A percentile compares a stretch with the other conserved stretches of the same genome.
Evolutionary conservation across 106 monocot species (phyloP).

Genomic region (Dendrobium huoshanense): DNA sequence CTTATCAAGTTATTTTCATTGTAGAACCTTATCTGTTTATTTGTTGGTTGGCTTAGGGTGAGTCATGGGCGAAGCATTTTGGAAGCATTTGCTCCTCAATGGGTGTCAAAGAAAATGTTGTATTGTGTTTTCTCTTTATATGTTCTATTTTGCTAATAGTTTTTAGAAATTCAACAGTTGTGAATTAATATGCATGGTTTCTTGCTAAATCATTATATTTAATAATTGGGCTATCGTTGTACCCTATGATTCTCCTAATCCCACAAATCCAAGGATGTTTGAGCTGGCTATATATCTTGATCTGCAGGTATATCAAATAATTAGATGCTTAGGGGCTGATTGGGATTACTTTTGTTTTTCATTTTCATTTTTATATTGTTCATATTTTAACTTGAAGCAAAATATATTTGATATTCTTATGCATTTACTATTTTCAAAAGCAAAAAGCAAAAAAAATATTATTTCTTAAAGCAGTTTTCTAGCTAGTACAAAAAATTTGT

Average conservation of each 20-base stretch:
- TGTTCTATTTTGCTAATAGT: not conserved
- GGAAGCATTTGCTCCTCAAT: constrained; percentile 59
- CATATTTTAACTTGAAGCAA: not conserved
- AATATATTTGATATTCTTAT: too few relatives aligned
- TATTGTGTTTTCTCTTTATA: not conserved
- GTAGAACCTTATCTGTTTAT: constrained; percentile 66
- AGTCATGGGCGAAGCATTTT: constrained; percentile 61
- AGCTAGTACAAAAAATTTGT: too few relatives aligned
- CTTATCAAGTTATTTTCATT: not conserved
- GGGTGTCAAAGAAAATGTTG: constrained; percentile 76
- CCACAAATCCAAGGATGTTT: constrained; percentile 54
- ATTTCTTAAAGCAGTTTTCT: too few relatives aligned
- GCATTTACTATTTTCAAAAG: too few relatives aligned
- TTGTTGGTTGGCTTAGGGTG: constrained; percentile 83
- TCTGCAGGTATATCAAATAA: constrained; percentile 43
- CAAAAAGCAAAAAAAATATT: too few relatives aligned
- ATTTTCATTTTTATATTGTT: not conserved
- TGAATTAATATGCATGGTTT: not conserved
- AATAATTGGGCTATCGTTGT: constrained; percentile 81
- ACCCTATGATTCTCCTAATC: constrained; percentile 58
- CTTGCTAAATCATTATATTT: constrained; percentile 7
- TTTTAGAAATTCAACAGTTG: not conserved
- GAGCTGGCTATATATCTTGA: constrained; percentile 72
- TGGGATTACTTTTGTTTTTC: not conserved
- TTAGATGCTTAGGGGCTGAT: not conserved